Percentiles rank a stretch among this genome's conserved stretches.
phyloP scores from a whole-genome alignment of 441 rosid species.

The Adansonia madagascariensis region DNA sequence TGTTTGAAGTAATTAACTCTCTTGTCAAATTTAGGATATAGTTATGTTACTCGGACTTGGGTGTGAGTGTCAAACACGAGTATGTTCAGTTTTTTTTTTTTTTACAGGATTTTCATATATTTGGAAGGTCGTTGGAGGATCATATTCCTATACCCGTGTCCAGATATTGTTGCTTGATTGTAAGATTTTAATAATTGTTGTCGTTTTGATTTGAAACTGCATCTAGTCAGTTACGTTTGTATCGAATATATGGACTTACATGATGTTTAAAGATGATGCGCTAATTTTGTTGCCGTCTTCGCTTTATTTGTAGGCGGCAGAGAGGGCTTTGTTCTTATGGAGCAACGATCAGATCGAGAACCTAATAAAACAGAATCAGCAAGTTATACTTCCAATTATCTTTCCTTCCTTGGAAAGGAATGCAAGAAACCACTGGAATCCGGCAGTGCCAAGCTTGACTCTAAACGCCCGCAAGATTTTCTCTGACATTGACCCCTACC shows the following conservation, averaged over 20 bases:
- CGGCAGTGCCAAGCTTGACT: slow-evolving; percentile 83
- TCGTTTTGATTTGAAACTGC: too few species aligned
- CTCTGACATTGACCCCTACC: slow-evolving; percentile 71
- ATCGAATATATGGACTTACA: too few species aligned
- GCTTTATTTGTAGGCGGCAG: slow-evolving; percentile 63
- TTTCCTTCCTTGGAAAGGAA: slow-evolving; percentile 80
- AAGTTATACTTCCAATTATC: slow-evolving; percentile 74
- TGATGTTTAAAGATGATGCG: background rate
- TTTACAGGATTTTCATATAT: too few species aligned
- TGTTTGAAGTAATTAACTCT: background rate
- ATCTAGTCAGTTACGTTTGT: too few species aligned
- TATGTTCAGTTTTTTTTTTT: too few species aligned
- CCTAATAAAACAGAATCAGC: slow-evolving; percentile 74
- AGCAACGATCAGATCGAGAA: slow-evolving; percentile 87
- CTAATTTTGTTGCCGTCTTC: background rate
- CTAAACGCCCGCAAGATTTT: slow-evolving; percentile 82
- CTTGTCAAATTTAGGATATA: too few species aligned
- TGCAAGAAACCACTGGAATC: slow-evolving; percentile 81
- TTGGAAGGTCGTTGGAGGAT: too few species aligned
- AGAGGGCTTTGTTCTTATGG: slow-evolving; percentile 88
- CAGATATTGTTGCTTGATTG: background rate
- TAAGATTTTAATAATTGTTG: background rate
- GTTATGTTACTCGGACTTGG: too few species aligned
- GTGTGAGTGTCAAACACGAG: too few species aligned
- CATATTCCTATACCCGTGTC: too few species aligned